Conservation (phyloP, 495 filamentous ascomycete genomes). For the Haplographium delicatum region DNA sequence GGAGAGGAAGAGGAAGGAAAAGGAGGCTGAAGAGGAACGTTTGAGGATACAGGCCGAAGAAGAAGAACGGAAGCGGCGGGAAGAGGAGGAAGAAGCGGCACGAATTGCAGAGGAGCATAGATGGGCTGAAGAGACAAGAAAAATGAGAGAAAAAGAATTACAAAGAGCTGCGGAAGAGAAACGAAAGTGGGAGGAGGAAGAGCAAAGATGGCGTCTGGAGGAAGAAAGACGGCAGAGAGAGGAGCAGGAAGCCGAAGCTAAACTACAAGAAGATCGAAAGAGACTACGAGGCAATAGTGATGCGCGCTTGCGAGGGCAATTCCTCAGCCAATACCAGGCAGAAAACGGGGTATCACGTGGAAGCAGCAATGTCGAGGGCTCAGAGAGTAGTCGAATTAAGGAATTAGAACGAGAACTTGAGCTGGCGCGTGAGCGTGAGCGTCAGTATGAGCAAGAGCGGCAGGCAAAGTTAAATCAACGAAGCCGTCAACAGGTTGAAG, state of each 20-base stretch:
- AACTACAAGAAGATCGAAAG: slow-evolving; percentile 60
- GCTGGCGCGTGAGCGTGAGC: slow-evolving; percentile 78
- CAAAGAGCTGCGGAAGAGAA: slow-evolving; percentile 69
- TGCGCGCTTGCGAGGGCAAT: slow-evolving; percentile 71
- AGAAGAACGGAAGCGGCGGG: slow-evolving; percentile 53
- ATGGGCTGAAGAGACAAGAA: slow-evolving; percentile 75
- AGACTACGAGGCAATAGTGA: slow-evolving; percentile 56
- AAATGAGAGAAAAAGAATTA: slow-evolving; percentile 63
- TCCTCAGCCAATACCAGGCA: slow-evolving; percentile 78
- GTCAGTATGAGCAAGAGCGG: slow-evolving; percentile 75
- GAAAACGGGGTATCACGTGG: slow-evolving; percentile 34
- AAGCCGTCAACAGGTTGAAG: slow-evolving; percentile 15
- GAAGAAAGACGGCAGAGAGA: slow-evolving; percentile 69
- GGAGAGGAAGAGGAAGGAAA: slow-evolving; percentile 46
- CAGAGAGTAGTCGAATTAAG: slow-evolving; percentile 54
- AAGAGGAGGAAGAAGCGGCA: slow-evolving; percentile 61
- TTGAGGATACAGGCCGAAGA: slow-evolving; percentile 58
- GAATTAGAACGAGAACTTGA: slow-evolving; percentile 84
- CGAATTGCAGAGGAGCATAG: slow-evolving; percentile 64
- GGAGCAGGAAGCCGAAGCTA: slow-evolving; percentile 65
- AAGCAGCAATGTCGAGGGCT: slow-evolving; percentile 13
- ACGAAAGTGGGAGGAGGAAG: slow-evolving; percentile 77
- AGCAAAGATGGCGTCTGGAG: slow-evolving; percentile 74
- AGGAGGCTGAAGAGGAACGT: slow-evolving; percentile 52
- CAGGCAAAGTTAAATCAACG: slow-evolving; percentile 44